Base-by-base conservation (phyloP, 257 asterid species). In the Rauvolfia tetraphylla region DNA sequence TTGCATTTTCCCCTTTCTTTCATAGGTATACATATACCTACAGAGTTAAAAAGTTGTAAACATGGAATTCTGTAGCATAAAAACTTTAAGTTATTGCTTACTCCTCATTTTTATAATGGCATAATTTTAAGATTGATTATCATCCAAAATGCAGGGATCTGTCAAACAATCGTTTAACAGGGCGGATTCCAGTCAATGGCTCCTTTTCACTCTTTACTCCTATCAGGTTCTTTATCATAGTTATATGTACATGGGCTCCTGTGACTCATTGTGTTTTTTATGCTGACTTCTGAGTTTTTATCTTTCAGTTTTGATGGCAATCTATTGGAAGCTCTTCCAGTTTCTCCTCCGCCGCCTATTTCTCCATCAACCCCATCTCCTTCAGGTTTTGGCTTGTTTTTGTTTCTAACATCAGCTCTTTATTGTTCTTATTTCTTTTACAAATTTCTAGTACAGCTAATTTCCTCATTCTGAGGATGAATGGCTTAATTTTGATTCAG, bases 181-280 rank as follows among this genome's bases (percentile, higher is more conserved):
- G 99, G 65, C 74, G 31, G 68, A 87, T 84, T 83, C 99, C 99
- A 57, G 81, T 84, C 68, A 90, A 90, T 81, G 99, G 99, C 80
- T 95, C 99, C 82, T 95, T 95, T 84, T 85, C 85, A 75, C 92
- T 90, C 69, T 93, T 95, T 83, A 93, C 98, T 79, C 98, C 98
- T 78, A 89, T 93, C 90, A 95, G 99, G 99, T 95, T 81, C 78
- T 75, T 75, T 68, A 36, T 22, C 31, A 22, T 66, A 36, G 2
- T 66, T 66, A 8, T 67, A 38, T 67, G 44, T 67, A 38, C 72
- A 22, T 38, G 33, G 8, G 44, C 18, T 25, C 56, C 11, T 67
- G 58, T 76, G 74, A 84, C 42, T 41, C 53, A 12, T 73, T 69
- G 29, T 59, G 70, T 71, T 67, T 33, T 42, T 83, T 78, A 54